Percentiles rank a stretch among this genome's conserved stretches.
These are phyloP conservation scores for Serendipita sp. DNA, from an alignment of 768 basidiomycete species.

Conservation along the genomic window DNA sequence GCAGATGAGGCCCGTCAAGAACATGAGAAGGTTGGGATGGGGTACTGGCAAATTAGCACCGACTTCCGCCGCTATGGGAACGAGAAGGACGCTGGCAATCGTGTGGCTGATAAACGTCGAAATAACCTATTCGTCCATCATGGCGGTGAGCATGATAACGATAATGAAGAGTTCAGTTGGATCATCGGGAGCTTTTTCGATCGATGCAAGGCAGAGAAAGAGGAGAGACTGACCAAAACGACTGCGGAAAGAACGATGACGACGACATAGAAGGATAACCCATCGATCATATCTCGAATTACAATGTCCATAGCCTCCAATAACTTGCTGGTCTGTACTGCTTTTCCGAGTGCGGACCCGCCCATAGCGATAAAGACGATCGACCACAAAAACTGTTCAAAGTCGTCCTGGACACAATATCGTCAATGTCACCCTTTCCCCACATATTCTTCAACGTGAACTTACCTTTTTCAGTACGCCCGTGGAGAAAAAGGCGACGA, in stretches of 20 bases:
- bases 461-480: constrained; percentile 83
- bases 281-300: constrained; percentile 45
- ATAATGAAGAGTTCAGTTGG: not conserved
- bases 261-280: constrained; percentile 48
- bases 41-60: constrained; percentile 53
- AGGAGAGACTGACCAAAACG: constrained; percentile 35
- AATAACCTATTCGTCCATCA: constrained; percentile 35
- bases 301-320: constrained; percentile 56
- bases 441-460: not conserved
- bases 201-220: constrained; percentile 14
- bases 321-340: constrained; percentile 78
- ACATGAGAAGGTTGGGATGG: constrained; percentile 72
- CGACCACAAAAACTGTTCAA: constrained; percentile 87
- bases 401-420: constrained; percentile 54
- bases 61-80: constrained; percentile 86
- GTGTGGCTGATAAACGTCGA: constrained; percentile 98
- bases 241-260: constrained; percentile 52
- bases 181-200: not conserved
- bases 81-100: constrained; percentile 90
- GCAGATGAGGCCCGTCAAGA: constrained; percentile 84
- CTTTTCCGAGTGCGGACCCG: constrained; percentile 89
- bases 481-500: constrained; percentile 86
- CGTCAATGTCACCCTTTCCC: not conserved
- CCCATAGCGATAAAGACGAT: constrained; percentile 97
- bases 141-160: not conserved